Base-by-base conservation (phyloP, 202 grass and related monocot species). In the Dendrocalamus latiflorus region DNA sequence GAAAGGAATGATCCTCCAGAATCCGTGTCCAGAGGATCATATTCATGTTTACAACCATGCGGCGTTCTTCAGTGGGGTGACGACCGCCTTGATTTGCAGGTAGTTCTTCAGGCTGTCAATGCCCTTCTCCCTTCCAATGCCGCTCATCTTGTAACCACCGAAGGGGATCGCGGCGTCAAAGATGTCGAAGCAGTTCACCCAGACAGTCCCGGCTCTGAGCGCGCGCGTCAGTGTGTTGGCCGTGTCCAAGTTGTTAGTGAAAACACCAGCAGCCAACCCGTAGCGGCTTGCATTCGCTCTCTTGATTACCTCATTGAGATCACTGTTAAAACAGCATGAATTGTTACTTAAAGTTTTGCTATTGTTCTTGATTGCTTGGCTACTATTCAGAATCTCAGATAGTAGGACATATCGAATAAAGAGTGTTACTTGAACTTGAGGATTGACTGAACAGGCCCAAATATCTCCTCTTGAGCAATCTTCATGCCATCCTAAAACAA, bases 401-500 rank as follows among this genome's bases (percentile, higher is more conserved):
- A 34, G 5, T 12, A 51, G 18, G 18, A 50, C 4, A 79, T 13
- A 44, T 64, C 10, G 56, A 78, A 8, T 22, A 38, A 54, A 26
- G 43, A 7, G 17, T 36, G 18, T 49, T 76, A 90, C 96, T 92
- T 99, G 81, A 99, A 99, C 78, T 99, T 99, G 37, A 99, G 72
- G 65, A 99, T 99, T 4, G 96, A 87, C 54, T 99, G 96, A 33
- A 98, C 96, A 65, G 96, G 96, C 0, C 96, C 96, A 28, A 98
- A 98, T 78, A 98, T 98, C 83, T 98, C 96, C 43, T 98, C 96
- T 76, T 88, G 65, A 57, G 96, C 96, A 78, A 98, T 98, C 69
- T 60, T 82, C 96, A 98, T 98, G 64, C 54, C 77, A 43, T 98
- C 96, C 96, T 98, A 53, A 72, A 75, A 57, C 38, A 84, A 56